Percentiles rank a stretch among this genome's conserved stretches.
Conservation (phyloP, 2,329 filamentous ascomycete genomes). For the Trichoderma koningii region DNA sequence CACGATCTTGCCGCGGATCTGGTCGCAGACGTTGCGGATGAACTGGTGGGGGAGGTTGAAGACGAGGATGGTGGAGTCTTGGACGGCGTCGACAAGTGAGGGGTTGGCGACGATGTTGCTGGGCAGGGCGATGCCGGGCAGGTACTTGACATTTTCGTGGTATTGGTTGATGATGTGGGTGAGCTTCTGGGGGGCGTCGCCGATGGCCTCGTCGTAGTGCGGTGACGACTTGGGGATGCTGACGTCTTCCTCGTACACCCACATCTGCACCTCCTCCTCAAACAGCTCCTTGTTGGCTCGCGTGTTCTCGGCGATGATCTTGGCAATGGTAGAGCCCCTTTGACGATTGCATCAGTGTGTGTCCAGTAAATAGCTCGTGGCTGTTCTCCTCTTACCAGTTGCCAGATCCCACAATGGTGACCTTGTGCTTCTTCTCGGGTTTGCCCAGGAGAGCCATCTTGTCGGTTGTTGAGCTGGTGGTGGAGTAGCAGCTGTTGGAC, state of each 20-base stretch:
- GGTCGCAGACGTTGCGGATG: slow-evolving; percentile 81
- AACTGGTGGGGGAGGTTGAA: slow-evolving; percentile 98
- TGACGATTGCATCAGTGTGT: not conserved
- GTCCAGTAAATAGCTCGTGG: not conserved
- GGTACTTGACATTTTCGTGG: slow-evolving; percentile 98
- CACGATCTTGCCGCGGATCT: slow-evolving; percentile 83
- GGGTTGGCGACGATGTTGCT: slow-evolving; percentile 83
- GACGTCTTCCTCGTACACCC: slow-evolving; percentile 95
- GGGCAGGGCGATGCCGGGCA: slow-evolving; percentile 83
- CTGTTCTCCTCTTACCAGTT: slow-evolving; percentile 73
- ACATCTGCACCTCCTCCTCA: slow-evolving; percentile 92
- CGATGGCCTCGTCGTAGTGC: slow-evolving; percentile 66
- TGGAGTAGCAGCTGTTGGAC: slow-evolving; percentile 28
- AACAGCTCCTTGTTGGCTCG: slow-evolving; percentile 76
- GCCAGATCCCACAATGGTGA: slow-evolving; percentile 90
- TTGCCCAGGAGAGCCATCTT: slow-evolving; percentile 49
- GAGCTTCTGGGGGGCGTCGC: slow-evolving; percentile 77
- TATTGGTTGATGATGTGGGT: slow-evolving; percentile 85
- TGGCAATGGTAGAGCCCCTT: slow-evolving; percentile 95
- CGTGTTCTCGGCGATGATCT: slow-evolving; percentile 94
- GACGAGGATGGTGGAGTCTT: slow-evolving; percentile 82
- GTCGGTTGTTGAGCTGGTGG: slow-evolving; percentile 26
- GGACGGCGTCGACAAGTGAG: slow-evolving; percentile 76
- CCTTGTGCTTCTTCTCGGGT: slow-evolving; percentile 77
- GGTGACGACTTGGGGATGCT: slow-evolving; percentile 70